Evolutionary conservation across 805 yeast genomes (phyloP).

Genomic region (Hanseniaspora clermontiae): DNA sequence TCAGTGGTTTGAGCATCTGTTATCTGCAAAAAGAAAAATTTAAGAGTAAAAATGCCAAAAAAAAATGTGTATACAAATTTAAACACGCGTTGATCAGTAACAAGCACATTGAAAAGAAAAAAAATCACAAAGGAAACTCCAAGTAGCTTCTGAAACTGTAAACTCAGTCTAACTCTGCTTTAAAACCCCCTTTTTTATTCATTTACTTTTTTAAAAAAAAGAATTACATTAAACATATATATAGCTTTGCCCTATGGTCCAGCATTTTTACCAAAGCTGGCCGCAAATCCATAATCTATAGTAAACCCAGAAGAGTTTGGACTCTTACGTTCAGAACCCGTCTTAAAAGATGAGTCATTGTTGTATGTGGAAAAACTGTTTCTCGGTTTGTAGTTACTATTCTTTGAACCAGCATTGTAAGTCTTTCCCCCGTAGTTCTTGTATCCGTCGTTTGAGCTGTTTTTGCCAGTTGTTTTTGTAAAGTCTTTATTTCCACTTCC

Average conservation of each 20-base stretch:
- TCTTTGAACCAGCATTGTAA: background rate
- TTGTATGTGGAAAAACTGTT: background rate
- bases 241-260: background rate
- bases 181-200: no score
- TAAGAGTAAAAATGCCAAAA: no score
- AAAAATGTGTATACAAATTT: no score
- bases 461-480: background rate
- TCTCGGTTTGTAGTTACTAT: background rate
- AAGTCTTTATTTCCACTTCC: background rate
- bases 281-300: background rate
- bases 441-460: background rate
- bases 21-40: background rate
- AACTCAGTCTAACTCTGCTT: no score
- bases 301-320: constrained; percentile 16
- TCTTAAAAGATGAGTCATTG: background rate
- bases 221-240: background rate
- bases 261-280: constrained; percentile 1
- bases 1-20: background rate
- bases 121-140: no score
- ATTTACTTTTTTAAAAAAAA: no score
- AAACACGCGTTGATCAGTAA: no score
- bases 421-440: background rate
- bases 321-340: background rate
- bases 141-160: no score
- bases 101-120: no score